phyloP scores from a whole-genome alignment of 345 rosid species.

The Physaria fendleri region DNA sequence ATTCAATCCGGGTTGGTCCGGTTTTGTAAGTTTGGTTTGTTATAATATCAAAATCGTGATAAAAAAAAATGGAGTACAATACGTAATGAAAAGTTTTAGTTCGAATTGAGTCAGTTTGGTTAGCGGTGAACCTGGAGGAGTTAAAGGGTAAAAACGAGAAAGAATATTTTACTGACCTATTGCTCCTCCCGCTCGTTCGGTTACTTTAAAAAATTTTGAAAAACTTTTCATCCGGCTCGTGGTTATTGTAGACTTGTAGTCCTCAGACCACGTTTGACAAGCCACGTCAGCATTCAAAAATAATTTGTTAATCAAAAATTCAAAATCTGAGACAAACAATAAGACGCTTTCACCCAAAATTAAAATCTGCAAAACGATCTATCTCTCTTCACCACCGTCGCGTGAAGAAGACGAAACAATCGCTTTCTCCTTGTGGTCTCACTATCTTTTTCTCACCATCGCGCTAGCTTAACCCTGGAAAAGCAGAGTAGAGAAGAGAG shows the following conservation, averaged over 20 bases:
- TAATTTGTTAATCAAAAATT: slow-evolving; percentile 2
- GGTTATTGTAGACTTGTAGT: slow-evolving; percentile 11
- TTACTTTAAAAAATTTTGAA: slow-evolving; percentile 6
- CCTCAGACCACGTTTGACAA: slow-evolving; percentile 9
- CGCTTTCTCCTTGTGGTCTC: slow-evolving; percentile 28
- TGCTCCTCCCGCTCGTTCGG: slow-evolving; percentile 24
- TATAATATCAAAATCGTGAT: no score
- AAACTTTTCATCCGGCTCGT: slow-evolving; percentile 9
- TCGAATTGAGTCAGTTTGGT: neutral
- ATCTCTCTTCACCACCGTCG: slow-evolving; percentile 44
- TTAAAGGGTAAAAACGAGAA: neutral
- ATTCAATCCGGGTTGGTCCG: no score
- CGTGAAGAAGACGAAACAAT: slow-evolving; percentile 65
- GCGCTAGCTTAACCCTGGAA: slow-evolving; percentile 12
- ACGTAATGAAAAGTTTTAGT: no score
- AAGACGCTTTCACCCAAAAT: neutral
- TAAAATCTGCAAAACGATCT: slow-evolving; percentile 10
- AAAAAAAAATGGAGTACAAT: no score
- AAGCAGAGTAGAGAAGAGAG: neutral
- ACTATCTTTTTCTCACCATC: slow-evolving; percentile 31
- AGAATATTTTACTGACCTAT: neutral
- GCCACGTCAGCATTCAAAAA: slow-evolving; percentile 18
- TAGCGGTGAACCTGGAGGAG: neutral
- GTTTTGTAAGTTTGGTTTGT: no score
- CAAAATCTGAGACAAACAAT: slow-evolving; percentile 15